A percentile compares a stretch with the other conserved stretches of the same genome.
phyloP scores from a whole-genome alignment of 2,329 filamentous ascomycete species.

The Cytospora piceicola region DNA sequence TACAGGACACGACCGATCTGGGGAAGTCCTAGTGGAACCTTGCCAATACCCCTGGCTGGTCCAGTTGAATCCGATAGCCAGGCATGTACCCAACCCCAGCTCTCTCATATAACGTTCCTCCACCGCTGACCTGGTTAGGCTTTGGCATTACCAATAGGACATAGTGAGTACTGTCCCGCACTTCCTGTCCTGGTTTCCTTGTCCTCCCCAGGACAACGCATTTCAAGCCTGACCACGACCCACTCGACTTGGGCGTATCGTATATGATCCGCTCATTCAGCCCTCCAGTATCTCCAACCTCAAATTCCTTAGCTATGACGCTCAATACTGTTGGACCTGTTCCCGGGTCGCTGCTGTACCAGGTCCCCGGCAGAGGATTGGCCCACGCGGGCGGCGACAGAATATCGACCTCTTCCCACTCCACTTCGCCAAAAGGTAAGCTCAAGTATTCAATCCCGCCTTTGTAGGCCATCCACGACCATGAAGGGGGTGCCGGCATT shows the following conservation, averaged over 20 bases:
- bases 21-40: neutral
- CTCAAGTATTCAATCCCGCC: slow-evolving; percentile 1
- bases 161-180: slow-evolving; percentile 2
- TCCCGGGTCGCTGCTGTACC: neutral
- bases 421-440: neutral
- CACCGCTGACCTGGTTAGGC: too few relatives aligned
- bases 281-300: too few relatives aligned
- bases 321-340: neutral
- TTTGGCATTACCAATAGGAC: slow-evolving; percentile 5
- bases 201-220: slow-evolving; percentile 9
- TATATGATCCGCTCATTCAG: neutral
- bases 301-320: neutral
- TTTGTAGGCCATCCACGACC: slow-evolving; percentile 16
- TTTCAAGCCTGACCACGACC: neutral
- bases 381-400: neutral
- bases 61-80: neutral
- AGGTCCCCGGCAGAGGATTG: neutral
- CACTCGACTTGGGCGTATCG: neutral
- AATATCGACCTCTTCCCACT: slow-evolving; percentile 11
- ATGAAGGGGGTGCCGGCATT: slow-evolving; percentile 3
- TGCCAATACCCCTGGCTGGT: neutral
- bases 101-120: neutral
- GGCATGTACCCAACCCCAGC: slow-evolving; percentile 11
- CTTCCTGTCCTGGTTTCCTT: neutral
- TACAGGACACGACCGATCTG: too few relatives aligned